Percentiles rank a stretch among this genome's conserved stretches.
Conservation (phyloP, 2,329 filamentous ascomycete species). For the Exophiala bonariae region DNA sequence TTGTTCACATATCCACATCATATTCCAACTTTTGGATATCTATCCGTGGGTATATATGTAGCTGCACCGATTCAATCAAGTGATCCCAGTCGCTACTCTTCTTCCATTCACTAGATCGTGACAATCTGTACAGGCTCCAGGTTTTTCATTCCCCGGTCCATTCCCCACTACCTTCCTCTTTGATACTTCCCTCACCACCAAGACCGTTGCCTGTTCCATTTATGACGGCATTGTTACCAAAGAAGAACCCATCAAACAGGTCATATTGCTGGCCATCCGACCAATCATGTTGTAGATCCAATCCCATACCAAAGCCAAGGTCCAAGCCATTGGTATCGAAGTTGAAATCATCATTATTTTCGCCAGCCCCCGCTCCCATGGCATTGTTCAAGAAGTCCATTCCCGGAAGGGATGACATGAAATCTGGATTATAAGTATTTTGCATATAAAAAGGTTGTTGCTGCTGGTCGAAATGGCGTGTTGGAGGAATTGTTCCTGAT, state of each 20-base stretch:
- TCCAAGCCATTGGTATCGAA: conserved; percentile 33
- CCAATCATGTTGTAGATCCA: conserved; percentile 46
- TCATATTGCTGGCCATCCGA: conserved; percentile 48
- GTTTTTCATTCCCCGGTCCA: too few relatives aligned
- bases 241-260: conserved; percentile 58
- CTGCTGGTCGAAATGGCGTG: conserved; percentile 1
- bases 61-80: too few relatives aligned
- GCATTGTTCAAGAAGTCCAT: conserved; percentile 29
- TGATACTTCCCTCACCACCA: background rate
- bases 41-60: too few relatives aligned
- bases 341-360: conserved; percentile 23
- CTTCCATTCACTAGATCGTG: too few relatives aligned
- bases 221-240: conserved; percentile 41
- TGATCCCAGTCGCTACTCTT: too few relatives aligned
- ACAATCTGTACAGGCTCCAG: too few relatives aligned
- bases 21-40: too few relatives aligned
- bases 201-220: conserved; percentile 6
- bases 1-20: too few relatives aligned
- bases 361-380: conserved; percentile 24
- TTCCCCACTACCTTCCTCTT: too few relatives aligned
- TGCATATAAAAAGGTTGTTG: conserved; percentile 21
- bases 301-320: conserved; percentile 42
- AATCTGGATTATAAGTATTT: conserved; percentile 28
- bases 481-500: conserved; percentile 1
- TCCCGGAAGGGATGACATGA: conserved; percentile 28